These are phyloP conservation scores for Coemansia sp. DNA, from an alignment of 192 early-diverging fungal genomes.

Conservation along the genomic window DNA sequence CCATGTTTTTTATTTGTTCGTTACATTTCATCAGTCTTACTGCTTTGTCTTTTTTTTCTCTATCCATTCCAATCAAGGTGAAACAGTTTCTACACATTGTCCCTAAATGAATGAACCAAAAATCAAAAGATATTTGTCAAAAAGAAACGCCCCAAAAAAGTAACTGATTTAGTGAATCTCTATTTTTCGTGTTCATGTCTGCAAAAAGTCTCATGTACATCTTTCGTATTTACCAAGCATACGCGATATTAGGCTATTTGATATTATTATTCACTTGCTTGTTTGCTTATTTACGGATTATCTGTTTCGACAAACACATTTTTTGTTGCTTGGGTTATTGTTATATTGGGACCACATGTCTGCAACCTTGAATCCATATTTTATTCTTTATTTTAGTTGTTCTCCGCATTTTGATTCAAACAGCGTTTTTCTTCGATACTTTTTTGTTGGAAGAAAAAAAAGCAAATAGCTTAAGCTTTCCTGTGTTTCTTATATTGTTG, in stretches of 20 bases:
- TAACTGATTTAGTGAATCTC: too few species aligned
- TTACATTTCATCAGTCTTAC: not conserved
- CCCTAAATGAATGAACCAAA: too few species aligned
- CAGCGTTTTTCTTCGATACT: too few species aligned
- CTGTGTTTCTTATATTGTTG: too few species aligned
- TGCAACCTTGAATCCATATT: not conserved
- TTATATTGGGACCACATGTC: not conserved
- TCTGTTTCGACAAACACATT: not conserved
- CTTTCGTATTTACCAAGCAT: too few species aligned
- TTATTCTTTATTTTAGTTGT: slow-evolving; percentile 6
- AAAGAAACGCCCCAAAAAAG: not conserved
- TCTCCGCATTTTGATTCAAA: too few species aligned
- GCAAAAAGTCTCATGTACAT: too few species aligned
- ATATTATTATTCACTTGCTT: not conserved
- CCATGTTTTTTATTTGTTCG: slow-evolving; percentile 6
- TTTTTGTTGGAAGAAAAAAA: too few species aligned
- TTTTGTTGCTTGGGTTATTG: not conserved
- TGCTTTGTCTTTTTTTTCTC: not conserved
- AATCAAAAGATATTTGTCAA: not conserved
- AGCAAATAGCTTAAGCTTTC: too few species aligned
- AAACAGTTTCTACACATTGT: too few species aligned
- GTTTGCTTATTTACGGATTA: not conserved
- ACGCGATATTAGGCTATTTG: too few species aligned
- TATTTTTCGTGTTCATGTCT: too few species aligned
- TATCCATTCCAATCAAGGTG: not conserved